Conservation (phyloP, 148 eudicot genomes). For the Rhododendron griersonianum region DNA sequence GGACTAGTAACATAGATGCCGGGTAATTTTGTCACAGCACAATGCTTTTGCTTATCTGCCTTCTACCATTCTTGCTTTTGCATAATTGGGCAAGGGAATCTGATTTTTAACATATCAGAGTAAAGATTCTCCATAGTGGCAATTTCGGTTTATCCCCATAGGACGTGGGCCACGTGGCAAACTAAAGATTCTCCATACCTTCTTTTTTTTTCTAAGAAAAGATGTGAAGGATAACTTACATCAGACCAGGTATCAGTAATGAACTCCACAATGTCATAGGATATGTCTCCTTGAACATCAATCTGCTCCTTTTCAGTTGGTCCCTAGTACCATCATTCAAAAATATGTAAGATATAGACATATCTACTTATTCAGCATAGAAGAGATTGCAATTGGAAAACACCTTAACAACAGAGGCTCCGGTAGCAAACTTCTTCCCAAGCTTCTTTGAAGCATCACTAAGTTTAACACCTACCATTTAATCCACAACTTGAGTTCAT, state of each 20-base stretch:
- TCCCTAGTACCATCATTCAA: constrained; percentile 41
- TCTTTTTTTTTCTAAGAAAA: neutral
- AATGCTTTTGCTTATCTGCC: neutral
- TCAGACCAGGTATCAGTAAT: constrained; percentile 94
- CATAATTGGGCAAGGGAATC: neutral
- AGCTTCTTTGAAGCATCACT: constrained; percentile 97
- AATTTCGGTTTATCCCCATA: neutral
- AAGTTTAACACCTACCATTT: constrained; percentile 65
- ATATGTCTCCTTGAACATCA: constrained; percentile 97
- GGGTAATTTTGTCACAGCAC: neutral
- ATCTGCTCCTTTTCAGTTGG: constrained; percentile 96
- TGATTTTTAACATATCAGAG: neutral
- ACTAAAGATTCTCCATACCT: neutral
- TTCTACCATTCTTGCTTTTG: neutral
- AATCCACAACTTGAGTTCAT: neutral
- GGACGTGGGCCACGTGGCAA: neutral
- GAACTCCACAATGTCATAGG: constrained; percentile 85
- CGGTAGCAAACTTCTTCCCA: constrained; percentile 96
- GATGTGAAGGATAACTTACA: constrained; percentile 37
- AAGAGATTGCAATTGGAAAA: neutral
- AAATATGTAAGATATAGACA: neutral
- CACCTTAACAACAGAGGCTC: constrained; percentile 97
- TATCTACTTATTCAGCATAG: neutral
- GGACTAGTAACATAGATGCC: neutral
- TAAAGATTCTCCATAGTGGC: neutral